Base-by-base conservation (phyloP, 2,329 filamentous ascomycete species). In the Diaporthe nobilis region DNA sequence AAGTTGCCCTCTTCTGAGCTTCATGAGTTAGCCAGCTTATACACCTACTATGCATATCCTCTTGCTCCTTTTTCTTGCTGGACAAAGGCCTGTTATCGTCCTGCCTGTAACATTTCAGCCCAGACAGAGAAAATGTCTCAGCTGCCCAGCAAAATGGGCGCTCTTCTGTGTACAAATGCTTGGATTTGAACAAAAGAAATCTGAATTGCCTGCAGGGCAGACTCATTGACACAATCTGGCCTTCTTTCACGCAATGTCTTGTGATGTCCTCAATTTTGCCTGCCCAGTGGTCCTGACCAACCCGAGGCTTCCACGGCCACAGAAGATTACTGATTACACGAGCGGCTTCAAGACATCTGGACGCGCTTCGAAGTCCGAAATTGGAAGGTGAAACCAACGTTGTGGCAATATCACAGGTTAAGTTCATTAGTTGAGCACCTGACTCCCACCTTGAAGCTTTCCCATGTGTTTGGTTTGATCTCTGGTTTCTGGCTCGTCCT, bases 371-470 rank as follows among this genome's bases (percentile, higher is more conserved):
- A 28, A 22, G 8, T 7, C 65, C 49, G n/a, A 42, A 55, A 28
- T 17, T 55, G 65, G 65, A 28, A 55, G 65, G 65, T 70, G 34
- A 70, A 55, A 53, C 49, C 3, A 15, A 17, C 8, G 9, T 17
- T 51, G 47, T n/a, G 20, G 13, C 47, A 42, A 70, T 55, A 13
- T 31, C 28, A 70, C 49, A 51, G 13, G 34, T 42, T 70, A 70
- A 31, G 34, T 55, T 70, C n/a, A 25, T 42, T 55, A 70, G 49
- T 70, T 28, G 49, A 55, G 22, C 49, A 70, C 47, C n/a, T 31
- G 34, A 15, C 12, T 70, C 15, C 65, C 31, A 55, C 65, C n/a
- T 55, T 15, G 31, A 53, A 53, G 47, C 65, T 68, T 68, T 53
- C n/a, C 31, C 12, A 1, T 4, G 22, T 39, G 44, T 53, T 68